phyloP scores from a whole-genome alignment of 2,329 filamentous ascomycete species.

The Emydomyces testavorans region DNA sequence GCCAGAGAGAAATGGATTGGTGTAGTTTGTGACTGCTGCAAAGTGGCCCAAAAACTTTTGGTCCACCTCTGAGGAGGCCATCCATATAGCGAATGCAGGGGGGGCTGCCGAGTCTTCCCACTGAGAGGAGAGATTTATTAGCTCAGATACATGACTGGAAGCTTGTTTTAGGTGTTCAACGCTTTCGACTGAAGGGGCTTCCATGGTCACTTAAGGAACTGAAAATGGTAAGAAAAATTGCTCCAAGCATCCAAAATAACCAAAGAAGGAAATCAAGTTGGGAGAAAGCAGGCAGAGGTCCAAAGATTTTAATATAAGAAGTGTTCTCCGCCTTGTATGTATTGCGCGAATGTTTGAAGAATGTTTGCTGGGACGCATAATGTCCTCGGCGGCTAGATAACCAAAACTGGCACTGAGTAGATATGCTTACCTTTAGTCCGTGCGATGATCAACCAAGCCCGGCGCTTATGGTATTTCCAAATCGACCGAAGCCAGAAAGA shows the following conservation, averaged over 20 bases:
- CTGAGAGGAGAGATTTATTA: conserved; percentile 14
- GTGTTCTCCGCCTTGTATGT: neutral
- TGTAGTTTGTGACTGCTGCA: conserved; percentile 64
- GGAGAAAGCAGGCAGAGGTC: neutral
- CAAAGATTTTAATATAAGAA: neutral
- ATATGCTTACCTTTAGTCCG: conserved; percentile 6
- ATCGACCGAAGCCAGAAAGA: neutral
- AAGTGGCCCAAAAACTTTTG: conserved; percentile 91
- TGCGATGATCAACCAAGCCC: neutral
- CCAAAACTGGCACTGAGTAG: conserved; percentile 3
- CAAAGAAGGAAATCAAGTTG: neutral
- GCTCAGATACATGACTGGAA: conserved; percentile 6
- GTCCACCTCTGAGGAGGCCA: conserved; percentile 95
- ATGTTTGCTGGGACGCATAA: conserved; percentile 8
- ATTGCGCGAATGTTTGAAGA: neutral
- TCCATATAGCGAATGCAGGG: conserved; percentile 39
- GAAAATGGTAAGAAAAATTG: neutral
- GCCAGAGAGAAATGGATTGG: conserved; percentile 61
- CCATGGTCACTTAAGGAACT: conserved; percentile 1
- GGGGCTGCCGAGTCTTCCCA: conserved; percentile 24
- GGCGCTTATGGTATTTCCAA: conserved; percentile 3
- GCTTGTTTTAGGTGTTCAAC: neutral
- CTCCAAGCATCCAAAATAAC: neutral
- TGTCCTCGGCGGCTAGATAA: conserved; percentile 5
- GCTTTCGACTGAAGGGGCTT: neutral